A percentile compares a stretch with the other conserved stretches of the same genome.
These are phyloP conservation scores for Paracorniculantispora psalliotae DNA, from an alignment of 2,329 filamentous ascomycete species.

Conservation along the genomic window DNA sequence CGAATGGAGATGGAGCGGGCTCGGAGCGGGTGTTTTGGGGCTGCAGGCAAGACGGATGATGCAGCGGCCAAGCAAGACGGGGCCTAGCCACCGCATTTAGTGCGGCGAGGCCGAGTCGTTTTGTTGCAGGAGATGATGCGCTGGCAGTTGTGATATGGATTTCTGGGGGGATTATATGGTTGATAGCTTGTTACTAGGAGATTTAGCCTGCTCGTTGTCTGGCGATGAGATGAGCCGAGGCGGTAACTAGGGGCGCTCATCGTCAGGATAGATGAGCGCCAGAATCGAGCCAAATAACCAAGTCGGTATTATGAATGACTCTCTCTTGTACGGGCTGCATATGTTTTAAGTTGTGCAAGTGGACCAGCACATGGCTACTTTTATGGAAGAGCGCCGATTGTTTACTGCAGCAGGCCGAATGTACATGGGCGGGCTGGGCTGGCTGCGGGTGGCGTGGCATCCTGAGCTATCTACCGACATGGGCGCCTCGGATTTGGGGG, in stretches of 20 bases:
- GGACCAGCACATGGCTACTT: not conserved
- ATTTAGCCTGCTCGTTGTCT: not conserved
- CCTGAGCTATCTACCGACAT: constrained; percentile 9
- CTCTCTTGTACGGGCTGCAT: not conserved
- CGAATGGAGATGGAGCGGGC: not conserved
- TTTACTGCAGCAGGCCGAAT: not conserved
- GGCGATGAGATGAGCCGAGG: not conserved
- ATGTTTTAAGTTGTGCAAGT: constrained; percentile 9
- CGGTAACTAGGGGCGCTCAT: not conserved
- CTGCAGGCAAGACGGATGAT: not conserved
- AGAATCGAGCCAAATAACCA: not conserved
- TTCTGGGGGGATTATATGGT: not conserved
- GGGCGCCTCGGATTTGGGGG: not conserved
- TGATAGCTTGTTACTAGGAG: not conserved
- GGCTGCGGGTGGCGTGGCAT: constrained; percentile 11
- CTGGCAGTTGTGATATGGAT: not conserved
- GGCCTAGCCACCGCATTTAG: constrained; percentile 3
- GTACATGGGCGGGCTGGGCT: not conserved
- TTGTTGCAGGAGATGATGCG: constrained; percentile 2
- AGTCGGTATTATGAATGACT: not conserved
- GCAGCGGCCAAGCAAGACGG: not conserved
- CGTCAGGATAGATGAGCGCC: too few species aligned
- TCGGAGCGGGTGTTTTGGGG: not conserved
- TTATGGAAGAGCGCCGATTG: constrained; percentile 8
- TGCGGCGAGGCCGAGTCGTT: constrained; percentile 9